Conservation (phyloP, 2,329 filamentous ascomycete species). For the Fusarium cicatricum region DNA sequence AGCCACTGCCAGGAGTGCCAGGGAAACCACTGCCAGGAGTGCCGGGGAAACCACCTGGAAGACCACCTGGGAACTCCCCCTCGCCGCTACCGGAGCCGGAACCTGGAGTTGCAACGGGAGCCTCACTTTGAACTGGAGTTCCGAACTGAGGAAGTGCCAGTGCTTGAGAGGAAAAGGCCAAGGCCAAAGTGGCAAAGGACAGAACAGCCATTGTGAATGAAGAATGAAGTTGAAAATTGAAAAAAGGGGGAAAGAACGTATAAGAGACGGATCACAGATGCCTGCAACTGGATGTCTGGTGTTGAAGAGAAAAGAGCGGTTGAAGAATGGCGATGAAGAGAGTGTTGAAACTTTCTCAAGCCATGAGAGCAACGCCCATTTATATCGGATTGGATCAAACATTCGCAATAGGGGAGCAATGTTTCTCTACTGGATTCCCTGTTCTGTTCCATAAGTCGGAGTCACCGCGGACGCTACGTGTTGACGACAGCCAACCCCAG, state of each 20-base stretch:
- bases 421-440: constrained; percentile 16
- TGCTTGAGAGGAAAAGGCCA: constrained; percentile 38
- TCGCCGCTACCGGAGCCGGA: background rate
- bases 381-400: constrained; percentile 28
- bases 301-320: constrained; percentile 36
- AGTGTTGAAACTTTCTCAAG: constrained; percentile 13
- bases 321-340: constrained; percentile 36
- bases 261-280: constrained; percentile 40
- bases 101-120: background rate
- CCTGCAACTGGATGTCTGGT: constrained; percentile 40
- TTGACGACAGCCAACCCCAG: constrained; percentile 29
- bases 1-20: no score
- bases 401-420: constrained; percentile 11
- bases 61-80: background rate
- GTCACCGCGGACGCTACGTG: constrained; percentile 19
- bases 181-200: constrained; percentile 37
- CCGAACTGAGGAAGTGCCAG: constrained; percentile 30
- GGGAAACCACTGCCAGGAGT: constrained; percentile 17
- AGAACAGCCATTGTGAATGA: constrained; percentile 39
- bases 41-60: constrained; percentile 25
- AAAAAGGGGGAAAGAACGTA: constrained; percentile 24
- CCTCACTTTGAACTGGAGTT: background rate
- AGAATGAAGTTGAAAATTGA: constrained; percentile 15
- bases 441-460: constrained; percentile 19
- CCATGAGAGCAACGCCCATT: constrained; percentile 16